phyloP scores from a whole-genome alignment of 306 rosid species.

The Mimosa pudica region DNA sequence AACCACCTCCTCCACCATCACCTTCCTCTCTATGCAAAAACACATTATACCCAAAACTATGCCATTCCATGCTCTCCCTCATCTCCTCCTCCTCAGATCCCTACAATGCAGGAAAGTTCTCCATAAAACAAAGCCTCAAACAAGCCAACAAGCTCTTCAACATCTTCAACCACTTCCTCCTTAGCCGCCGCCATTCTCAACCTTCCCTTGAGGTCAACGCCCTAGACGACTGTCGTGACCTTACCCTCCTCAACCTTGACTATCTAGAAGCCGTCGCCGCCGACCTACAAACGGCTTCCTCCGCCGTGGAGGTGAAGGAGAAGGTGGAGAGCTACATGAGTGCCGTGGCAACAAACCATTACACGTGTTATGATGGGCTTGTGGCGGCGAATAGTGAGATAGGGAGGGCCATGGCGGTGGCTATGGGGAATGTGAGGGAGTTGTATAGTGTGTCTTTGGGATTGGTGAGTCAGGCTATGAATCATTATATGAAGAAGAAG shows the following conservation, averaged over 20 bases:
- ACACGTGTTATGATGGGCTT: constrained; percentile 75
- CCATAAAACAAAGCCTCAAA: constrained; percentile 64
- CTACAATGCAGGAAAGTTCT: constrained; percentile 63
- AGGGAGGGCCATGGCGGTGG: constrained; percentile 42
- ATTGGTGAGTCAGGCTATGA: constrained; percentile 54
- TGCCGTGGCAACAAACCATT: constrained; percentile 77
- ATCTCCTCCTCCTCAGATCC: constrained; percentile 58
- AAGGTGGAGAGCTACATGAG: constrained; percentile 55
- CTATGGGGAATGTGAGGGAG: constrained; percentile 43
- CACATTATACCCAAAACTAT: constrained; percentile 74
- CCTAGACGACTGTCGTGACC: constrained; percentile 60
- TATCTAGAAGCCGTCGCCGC: constrained; percentile 45
- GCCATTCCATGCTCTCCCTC: constrained; percentile 69
- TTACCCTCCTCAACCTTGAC: constrained; percentile 58
- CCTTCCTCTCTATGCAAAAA: constrained; percentile 56
- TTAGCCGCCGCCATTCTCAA: constrained; percentile 5
- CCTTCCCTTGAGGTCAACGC: constrained; percentile 45
- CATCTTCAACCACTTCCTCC: constrained; percentile 39
- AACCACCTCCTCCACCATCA: constrained; percentile 21
- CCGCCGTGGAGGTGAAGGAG: constrained; percentile 45
- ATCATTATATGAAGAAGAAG: constrained; percentile 37
- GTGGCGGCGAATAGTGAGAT: constrained; percentile 47
- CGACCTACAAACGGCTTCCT: constrained; percentile 31
- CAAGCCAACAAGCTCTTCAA: constrained; percentile 54
- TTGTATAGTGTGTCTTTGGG: constrained; percentile 76